Evolutionary conservation across 805 yeast species (phyloP).

Genomic region (Candida verbasci): DNA sequence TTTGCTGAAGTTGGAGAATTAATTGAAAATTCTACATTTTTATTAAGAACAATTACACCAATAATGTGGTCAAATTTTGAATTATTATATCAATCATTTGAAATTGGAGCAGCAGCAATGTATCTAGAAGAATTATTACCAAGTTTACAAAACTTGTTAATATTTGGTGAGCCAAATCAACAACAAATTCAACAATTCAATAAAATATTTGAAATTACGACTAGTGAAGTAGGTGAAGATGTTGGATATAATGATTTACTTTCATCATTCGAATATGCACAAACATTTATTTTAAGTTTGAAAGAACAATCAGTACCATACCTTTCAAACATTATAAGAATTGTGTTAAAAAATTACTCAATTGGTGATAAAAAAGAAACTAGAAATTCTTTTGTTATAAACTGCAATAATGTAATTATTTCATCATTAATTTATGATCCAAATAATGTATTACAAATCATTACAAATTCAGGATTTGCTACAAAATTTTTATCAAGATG

Average conservation of each 20-base stretch:
- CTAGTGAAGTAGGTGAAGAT: slow-evolving; percentile 7
- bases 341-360: slow-evolving; percentile 21
- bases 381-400: slow-evolving; percentile 40
- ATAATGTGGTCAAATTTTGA: slow-evolving; percentile 72
- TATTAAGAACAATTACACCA: slow-evolving; percentile 45
- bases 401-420: slow-evolving; percentile 57
- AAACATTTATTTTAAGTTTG: slow-evolving; percentile 57
- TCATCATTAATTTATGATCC: slow-evolving; percentile 64
- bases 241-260: slow-evolving; percentile 54
- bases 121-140: slow-evolving; percentile 75
- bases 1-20: slow-evolving; percentile 74
- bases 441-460: slow-evolving; percentile 42
- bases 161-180: slow-evolving; percentile 42
- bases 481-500: slow-evolving; percentile 57
- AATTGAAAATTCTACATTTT: slow-evolving; percentile 44
- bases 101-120: slow-evolving; percentile 46
- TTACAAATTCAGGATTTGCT: slow-evolving; percentile 43
- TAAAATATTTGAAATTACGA: slow-evolving; percentile 37
- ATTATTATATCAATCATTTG: slow-evolving; percentile 30
- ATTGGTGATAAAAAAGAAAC: slow-evolving; percentile 20
- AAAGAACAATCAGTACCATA: slow-evolving; percentile 41
- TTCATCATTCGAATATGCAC: slow-evolving; percentile 58
- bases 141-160: slow-evolving; percentile 68
- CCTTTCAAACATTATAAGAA: slow-evolving; percentile 44
- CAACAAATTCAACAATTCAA: slow-evolving; percentile 28